Conservation (phyloP, 139 green algal genomes). For the Spirogloea muscicola region DNA sequence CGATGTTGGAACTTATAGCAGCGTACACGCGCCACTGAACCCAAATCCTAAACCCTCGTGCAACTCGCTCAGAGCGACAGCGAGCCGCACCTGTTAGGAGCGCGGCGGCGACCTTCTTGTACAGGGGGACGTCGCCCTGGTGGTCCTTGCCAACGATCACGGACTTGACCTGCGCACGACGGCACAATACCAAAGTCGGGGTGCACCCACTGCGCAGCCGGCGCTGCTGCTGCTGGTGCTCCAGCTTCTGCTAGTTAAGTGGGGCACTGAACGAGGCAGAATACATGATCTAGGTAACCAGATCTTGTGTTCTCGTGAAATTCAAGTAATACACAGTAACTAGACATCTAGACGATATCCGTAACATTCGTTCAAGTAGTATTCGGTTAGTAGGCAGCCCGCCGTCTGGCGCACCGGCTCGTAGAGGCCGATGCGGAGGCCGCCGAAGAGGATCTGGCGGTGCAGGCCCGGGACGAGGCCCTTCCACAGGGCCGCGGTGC, state of each 20-base stretch:
- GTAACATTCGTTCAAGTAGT: too few species aligned
- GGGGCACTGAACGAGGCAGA: too few species aligned
- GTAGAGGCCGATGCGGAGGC: slow-evolving; percentile 95
- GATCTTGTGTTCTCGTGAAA: background rate
- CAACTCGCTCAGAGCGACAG: too few species aligned
- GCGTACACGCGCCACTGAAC: too few species aligned
- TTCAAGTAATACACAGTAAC: too few species aligned
- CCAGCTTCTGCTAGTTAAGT: too few species aligned
- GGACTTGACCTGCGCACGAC: slow-evolving; percentile 60
- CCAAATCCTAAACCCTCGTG: too few species aligned
- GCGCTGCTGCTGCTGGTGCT: too few species aligned
- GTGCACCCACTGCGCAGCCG: background rate
- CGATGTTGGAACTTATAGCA: too few species aligned
- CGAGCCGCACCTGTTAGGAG: slow-evolving; percentile 68
- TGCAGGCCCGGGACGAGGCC: slow-evolving; percentile 89
- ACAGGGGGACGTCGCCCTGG: slow-evolving; percentile 70
- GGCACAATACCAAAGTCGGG: background rate
- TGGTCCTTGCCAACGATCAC: slow-evolving; percentile 77
- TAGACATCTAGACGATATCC: too few species aligned
- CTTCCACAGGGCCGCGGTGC: slow-evolving; percentile 81
- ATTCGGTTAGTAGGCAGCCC: slow-evolving; percentile 14
- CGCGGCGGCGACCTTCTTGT: slow-evolving; percentile 87
- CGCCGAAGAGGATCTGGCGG: slow-evolving; percentile 90
- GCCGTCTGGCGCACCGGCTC: slow-evolving; percentile 76
- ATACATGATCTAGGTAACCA: background rate